Conservation (phyloP, 2,329 filamentous ascomycete species). For the Hypoxylon sp. region DNA sequence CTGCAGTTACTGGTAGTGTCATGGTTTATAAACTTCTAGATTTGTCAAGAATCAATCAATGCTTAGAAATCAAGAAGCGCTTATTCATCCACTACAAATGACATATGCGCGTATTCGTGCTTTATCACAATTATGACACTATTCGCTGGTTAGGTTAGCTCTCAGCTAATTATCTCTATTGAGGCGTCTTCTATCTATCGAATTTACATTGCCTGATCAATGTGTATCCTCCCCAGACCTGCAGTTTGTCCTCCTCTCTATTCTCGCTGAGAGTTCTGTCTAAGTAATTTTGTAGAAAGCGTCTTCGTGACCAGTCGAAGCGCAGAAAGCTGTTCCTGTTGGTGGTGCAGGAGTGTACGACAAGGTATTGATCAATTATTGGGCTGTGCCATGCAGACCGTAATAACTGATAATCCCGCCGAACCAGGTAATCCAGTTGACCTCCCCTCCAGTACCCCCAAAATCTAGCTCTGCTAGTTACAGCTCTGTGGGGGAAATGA, state of each 20-base stretch:
- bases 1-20: not conserved
- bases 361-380: slow-evolving; percentile 18
- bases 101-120: slow-evolving; percentile 17
- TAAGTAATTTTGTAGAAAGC: slow-evolving; percentile 26
- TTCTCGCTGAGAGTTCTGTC: slow-evolving; percentile 44
- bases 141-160: slow-evolving; percentile 9
- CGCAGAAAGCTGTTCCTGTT: slow-evolving; percentile 23
- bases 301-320: slow-evolving; percentile 44
- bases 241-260: slow-evolving; percentile 34
- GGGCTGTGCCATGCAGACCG: slow-evolving; percentile 40
- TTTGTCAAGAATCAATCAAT: slow-evolving; percentile 21
- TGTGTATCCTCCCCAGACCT: slow-evolving; percentile 42
- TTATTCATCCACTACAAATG: slow-evolving; percentile 33
- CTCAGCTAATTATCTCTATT: slow-evolving; percentile 35
- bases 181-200: slow-evolving; percentile 34
- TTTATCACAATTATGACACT: not conserved
- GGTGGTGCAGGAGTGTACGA: slow-evolving; percentile 17
- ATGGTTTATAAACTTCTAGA: slow-evolving; percentile 17
- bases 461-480: slow-evolving; percentile 36
- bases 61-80: slow-evolving; percentile 41
- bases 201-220: slow-evolving; percentile 28
- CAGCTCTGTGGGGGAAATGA: slow-evolving; percentile 10
- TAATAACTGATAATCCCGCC: slow-evolving; percentile 26
- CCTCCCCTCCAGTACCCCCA: slow-evolving; percentile 35
- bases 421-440: slow-evolving; percentile 38